phyloP scores from a whole-genome alignment of 1,139 yeast genomes.

The Meyerozyma sp. region DNA sequence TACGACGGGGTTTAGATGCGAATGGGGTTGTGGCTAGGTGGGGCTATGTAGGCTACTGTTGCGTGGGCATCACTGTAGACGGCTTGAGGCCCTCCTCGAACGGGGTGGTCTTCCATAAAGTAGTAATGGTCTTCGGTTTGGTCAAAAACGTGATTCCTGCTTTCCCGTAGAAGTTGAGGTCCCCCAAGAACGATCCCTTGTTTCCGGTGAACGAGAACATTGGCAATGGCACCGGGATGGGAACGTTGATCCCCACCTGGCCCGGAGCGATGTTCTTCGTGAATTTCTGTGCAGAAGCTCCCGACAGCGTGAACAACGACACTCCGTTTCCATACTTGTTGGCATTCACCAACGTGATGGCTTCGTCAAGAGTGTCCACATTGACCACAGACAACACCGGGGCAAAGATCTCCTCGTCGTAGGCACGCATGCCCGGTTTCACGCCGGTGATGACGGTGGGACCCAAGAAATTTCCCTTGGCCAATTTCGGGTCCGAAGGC shows the following conservation, averaged over 20 bases:
- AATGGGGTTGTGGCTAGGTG: not conserved
- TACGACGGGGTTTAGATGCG: too few relatives aligned
- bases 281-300: constrained; percentile 66
- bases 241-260: constrained; percentile 76
- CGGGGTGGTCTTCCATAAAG: constrained; percentile 61
- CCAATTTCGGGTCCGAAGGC: constrained; percentile 40
- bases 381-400: constrained; percentile 66
- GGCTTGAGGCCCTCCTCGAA: constrained; percentile 42
- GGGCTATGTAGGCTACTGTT: constrained; percentile 23
- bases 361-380: constrained; percentile 68
- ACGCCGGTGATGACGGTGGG: constrained; percentile 65
- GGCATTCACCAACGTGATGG: constrained; percentile 57
- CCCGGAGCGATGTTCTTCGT: constrained; percentile 69
- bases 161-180: constrained; percentile 75
- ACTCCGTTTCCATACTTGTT: constrained; percentile 75
- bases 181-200: constrained; percentile 74
- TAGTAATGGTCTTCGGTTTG: constrained; percentile 71
- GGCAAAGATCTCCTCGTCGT: constrained; percentile 73
- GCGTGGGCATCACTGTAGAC: constrained; percentile 67
- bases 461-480: constrained; percentile 69
- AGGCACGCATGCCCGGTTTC: constrained; percentile 66
- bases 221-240: constrained; percentile 82
- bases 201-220: constrained; percentile 81
- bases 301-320: constrained; percentile 65
- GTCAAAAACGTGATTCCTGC: constrained; percentile 70